These are phyloP conservation scores for Calonectria pseudoturangicola DNA, from an alignment of 2,329 filamentous ascomycete genomes.

Conservation along the genomic window DNA sequence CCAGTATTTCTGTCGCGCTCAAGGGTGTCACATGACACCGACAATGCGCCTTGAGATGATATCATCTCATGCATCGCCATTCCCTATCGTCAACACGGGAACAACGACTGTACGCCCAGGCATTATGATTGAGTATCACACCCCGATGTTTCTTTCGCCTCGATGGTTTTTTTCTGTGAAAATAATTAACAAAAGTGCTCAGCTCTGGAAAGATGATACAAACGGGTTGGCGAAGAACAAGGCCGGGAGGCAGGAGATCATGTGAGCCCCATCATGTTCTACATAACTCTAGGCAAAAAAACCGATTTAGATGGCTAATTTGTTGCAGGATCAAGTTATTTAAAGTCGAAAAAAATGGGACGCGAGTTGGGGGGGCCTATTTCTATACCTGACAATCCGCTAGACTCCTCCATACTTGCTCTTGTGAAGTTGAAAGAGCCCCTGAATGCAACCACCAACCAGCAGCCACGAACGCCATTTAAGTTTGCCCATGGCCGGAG, in stretches of 20 bases:
- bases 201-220: neutral
- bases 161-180: neutral
- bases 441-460: conserved; percentile 5
- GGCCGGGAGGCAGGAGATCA: no score
- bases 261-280: neutral
- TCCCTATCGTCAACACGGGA: neutral
- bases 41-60: neutral
- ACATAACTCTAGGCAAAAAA: neutral
- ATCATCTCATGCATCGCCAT: neutral
- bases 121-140: neutral
- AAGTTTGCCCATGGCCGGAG: neutral
- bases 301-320: no score
- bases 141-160: no score
- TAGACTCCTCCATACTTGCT: neutral
- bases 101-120: neutral
- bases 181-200: neutral
- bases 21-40: neutral
- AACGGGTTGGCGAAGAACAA: neutral
- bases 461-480: conserved; percentile 4
- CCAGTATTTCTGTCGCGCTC: neutral
- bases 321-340: no score
- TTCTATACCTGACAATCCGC: neutral
- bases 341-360: neutral
- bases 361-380: neutral
- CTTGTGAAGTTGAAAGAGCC: neutral